Evolutionary conservation across 331 rosid species (phyloP).

Genomic region (Dryas integrifolia): DNA sequence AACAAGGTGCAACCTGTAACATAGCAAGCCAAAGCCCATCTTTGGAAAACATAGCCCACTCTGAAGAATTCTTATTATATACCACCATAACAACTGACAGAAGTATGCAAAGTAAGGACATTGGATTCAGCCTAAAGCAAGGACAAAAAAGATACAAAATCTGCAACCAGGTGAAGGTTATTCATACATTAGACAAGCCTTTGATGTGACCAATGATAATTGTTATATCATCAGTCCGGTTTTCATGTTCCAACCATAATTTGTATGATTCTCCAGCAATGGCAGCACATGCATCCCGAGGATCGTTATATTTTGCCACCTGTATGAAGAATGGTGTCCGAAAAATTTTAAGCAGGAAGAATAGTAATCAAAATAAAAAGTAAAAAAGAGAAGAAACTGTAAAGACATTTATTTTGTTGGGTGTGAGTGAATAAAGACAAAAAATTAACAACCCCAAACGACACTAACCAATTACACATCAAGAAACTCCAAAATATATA

Average conservation of each 20-base stretch:
- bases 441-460: background rate
- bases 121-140: background rate
- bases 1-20: background rate
- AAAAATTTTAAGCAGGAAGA: conserved; percentile 14
- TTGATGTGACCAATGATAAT: conserved; percentile 85
- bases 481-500: background rate
- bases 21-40: background rate
- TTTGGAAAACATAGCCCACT: background rate
- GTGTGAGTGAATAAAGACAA: background rate
- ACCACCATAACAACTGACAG: background rate
- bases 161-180: conserved; percentile 26
- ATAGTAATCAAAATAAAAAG: background rate
- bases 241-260: conserved; percentile 80
- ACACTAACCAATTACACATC: background rate
- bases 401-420: background rate
- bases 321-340: conserved; percentile 32
- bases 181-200: conserved; percentile 76
- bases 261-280: conserved; percentile 96
- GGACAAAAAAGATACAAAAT: background rate
- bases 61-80: conserved; percentile 10
- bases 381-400: background rate
- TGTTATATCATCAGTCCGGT: conserved; percentile 94
- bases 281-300: conserved; percentile 95
- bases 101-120: conserved; percentile 1
- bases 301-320: conserved; percentile 86